A percentile compares a stretch with the other conserved stretches of the same genome.
These are phyloP conservation scores for Cyanodermella asteris DNA, from an alignment of 2,329 filamentous ascomycete species.

Conservation along the genomic window DNA sequence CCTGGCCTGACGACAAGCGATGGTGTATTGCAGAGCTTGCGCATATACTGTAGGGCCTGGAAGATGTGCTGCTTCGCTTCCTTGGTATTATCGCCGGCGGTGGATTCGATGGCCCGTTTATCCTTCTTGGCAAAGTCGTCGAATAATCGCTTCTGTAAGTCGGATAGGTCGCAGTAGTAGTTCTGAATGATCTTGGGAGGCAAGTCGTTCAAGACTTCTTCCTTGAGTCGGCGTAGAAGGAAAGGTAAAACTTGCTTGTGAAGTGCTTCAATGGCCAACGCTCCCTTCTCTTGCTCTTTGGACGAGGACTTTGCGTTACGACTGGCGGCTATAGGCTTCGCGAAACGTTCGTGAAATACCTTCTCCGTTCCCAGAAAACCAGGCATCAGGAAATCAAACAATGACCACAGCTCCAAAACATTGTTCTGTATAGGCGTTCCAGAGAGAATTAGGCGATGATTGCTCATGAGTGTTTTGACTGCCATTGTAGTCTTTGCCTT, in stretches of 20 bases:
- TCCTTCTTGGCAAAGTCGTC: slow-evolving; percentile 93
- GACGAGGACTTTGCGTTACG: slow-evolving; percentile 93
- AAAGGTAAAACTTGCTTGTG: slow-evolving; percentile 97
- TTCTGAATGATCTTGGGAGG: slow-evolving; percentile 98
- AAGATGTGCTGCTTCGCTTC: slow-evolving; percentile 97
- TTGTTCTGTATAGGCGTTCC: slow-evolving; percentile 98
- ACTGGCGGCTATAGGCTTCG: slow-evolving; percentile 83
- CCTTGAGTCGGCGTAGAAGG: slow-evolving; percentile 83
- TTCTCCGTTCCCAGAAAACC: slow-evolving; percentile 91
- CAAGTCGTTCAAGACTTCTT: slow-evolving; percentile 88
- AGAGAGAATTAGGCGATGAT: slow-evolving; percentile 87
- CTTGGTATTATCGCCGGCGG: slow-evolving; percentile 68
- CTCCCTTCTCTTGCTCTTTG: slow-evolving; percentile 93
- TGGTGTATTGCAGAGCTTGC: slow-evolving; percentile 94
- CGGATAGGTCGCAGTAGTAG: slow-evolving; percentile 95
- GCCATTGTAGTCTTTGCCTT: slow-evolving; percentile 89
- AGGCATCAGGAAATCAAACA: slow-evolving; percentile 98
- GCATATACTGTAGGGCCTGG: slow-evolving; percentile 98
- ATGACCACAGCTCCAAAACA: slow-evolving; percentile 85
- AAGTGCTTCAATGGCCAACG: slow-evolving; percentile 87
- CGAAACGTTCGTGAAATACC: slow-evolving; percentile 88
- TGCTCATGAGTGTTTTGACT: slow-evolving; percentile 73
- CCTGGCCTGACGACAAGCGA: slow-evolving; percentile 89
- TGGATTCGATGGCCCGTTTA: slow-evolving; percentile 64
- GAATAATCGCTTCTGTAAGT: slow-evolving; percentile 83